These are phyloP conservation scores for Dendrobium huoshanense DNA, from an alignment of 106 monocot genomes.

Conservation along the genomic window DNA sequence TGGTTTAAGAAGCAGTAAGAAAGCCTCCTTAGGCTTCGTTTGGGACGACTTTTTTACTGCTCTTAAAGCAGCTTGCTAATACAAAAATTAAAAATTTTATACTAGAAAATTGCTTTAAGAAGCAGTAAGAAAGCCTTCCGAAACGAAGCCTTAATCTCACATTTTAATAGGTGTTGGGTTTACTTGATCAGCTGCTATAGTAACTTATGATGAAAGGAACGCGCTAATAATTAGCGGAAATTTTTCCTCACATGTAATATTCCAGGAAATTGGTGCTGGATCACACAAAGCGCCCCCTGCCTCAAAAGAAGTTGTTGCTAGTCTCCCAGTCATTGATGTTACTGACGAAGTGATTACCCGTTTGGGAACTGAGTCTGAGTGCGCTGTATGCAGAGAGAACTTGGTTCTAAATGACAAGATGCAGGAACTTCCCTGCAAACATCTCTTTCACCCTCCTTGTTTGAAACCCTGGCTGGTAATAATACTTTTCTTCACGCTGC, in stretches of 20 bases:
- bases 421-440: constrained; percentile 97
- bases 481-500: neutral
- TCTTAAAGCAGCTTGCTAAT: too few relatives aligned
- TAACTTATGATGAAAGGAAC: too few relatives aligned
- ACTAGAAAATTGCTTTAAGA: too few relatives aligned
- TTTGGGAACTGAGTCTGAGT: constrained; percentile 75
- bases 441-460: constrained; percentile 92
- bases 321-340: constrained; percentile 67
- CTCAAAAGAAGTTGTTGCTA: constrained; percentile 89
- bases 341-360: constrained; percentile 59
- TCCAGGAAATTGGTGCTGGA: constrained; percentile 63
- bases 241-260: neutral
- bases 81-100: too few relatives aligned
- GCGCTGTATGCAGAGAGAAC: constrained; percentile 88
- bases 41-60: too few relatives aligned
- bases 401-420: constrained; percentile 77
- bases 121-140: too few relatives aligned
- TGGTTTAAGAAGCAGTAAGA: too few relatives aligned
- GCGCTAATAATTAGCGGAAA: too few relatives aligned
- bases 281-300: constrained; percentile 76
- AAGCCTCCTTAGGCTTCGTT: too few relatives aligned
- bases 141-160: too few relatives aligned
- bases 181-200: too few relatives aligned
- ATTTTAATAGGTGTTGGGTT: too few relatives aligned
- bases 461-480: constrained; percentile 99